Base-by-base conservation (phyloP, 352 stramenopile genomes). In the Pythium biforme region DNA sequence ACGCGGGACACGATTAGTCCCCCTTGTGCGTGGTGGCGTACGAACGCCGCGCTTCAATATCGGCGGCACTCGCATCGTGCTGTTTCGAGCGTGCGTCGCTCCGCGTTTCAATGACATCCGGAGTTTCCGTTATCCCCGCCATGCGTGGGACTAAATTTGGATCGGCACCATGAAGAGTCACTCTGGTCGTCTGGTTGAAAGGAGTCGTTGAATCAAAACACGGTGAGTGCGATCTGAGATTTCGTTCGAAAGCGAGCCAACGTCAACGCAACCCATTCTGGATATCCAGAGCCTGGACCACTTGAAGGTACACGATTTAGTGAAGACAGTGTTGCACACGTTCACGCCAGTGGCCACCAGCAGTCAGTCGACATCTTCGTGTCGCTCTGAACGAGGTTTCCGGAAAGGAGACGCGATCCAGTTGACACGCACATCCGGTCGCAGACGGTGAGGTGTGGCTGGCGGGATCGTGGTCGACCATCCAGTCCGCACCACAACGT, bases 141-240 rank as follows among this genome's bases (percentile, higher is more conserved):
- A 22, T 23, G 15, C 31, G 7, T 37, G n/a, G 15, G 39, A 31
- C 54, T 53, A 60, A 60, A 60, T 40, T 43, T 45, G 40, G 54
- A 33, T 17, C 26, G 37, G 37, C 14, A 40, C 23, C 48, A 3
- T 22, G 14, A 40, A 40, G 17, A 14, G 48, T 26, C 48, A 54
- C 19, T 45, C 20, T 11, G 19, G 49, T 45, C n/a, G 49, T 43
- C 26, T 43, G 49, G 27, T 26, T 23, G 31, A 27, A 27, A 27
- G 23, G 43, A 15, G 43, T 14, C 5, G 26, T 22, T 45, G 27
- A 49, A 14, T 7, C 54, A 60, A 60, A 60, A 60, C n/a, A 31
- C 40, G 54, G 54, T 60, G 19, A 41, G 27, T 60, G 5, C 3
- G 11, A 57, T 34, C n/a, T 43, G 22, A 47, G 51, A 45, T 45